Percentiles rank a stretch among this genome's conserved stretches.
phyloP scores from a whole-genome alignment of 2,329 filamentous ascomycete species.

The Hypoxylon rubiginosum region DNA sequence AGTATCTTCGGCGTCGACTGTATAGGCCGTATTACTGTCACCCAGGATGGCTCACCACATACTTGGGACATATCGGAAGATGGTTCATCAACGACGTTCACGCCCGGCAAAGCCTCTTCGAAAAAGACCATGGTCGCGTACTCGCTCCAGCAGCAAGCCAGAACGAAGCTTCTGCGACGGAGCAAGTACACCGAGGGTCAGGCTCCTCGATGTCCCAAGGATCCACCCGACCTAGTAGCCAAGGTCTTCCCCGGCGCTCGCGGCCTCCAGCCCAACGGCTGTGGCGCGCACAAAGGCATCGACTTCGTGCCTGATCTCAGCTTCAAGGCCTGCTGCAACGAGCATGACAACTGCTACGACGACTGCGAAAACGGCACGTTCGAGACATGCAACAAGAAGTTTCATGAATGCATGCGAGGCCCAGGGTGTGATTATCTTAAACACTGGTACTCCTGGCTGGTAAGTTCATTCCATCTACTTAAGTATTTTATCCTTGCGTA shows the following conservation, averaged over 20 bases:
- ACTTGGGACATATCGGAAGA: constrained; percentile 12
- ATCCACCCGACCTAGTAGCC: constrained; percentile 3
- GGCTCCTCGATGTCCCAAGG: constrained; percentile 1
- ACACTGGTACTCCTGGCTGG: constrained; percentile 1
- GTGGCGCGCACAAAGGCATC: background rate
- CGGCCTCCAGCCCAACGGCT: constrained; percentile 1
- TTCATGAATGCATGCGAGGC: constrained; percentile 6
- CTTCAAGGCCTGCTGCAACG: constrained; percentile 9
- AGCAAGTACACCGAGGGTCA: constrained; percentile 4
- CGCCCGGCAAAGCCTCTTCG: background rate
- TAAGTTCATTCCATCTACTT: too few relatives aligned
- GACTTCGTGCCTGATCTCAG: constrained; percentile 5
- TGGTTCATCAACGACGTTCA: constrained; percentile 5
- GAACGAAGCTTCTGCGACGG: background rate
- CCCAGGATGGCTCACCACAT: constrained; percentile 4
- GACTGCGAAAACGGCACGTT: background rate
- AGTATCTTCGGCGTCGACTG: constrained; percentile 14
- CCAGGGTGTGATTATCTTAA: background rate
- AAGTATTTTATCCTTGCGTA: background rate
- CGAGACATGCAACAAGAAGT: constrained; percentile 7
- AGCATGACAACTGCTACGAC: constrained; percentile 9
- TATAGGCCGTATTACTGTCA: background rate
- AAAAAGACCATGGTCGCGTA: constrained; percentile 11
- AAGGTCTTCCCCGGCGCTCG: constrained; percentile 8
- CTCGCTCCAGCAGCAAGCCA: constrained; percentile 2